Evolutionary conservation across 2,329 filamentous ascomycete genomes (phyloP), one percentile per base, ranked within the genome.

Genomic region (Talaromyces islandicus): DNA sequence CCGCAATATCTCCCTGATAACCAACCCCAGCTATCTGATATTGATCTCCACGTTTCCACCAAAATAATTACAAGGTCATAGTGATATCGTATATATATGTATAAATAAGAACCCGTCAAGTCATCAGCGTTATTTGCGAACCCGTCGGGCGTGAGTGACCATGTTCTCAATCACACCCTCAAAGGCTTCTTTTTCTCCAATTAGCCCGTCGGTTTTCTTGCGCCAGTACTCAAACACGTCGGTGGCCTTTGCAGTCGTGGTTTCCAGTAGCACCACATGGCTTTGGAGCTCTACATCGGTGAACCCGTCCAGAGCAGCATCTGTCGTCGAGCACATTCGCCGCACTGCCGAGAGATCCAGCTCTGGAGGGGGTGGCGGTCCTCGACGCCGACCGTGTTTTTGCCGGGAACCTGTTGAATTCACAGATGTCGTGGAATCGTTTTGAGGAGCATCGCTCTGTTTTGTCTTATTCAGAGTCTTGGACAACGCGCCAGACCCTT

Each of bases 81-180:
- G 48, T 52, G 48, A 27, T 52, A n/a, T 52, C 48, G 25, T 51
- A 52, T 52, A 52, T 52, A 52, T 25, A 25, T 25, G 11, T 25
- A 27, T n/a, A 52, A 52, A 29, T 52, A n/a, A 19, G 24, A 52
- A 29, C 14, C 21, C 24, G 17, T 52, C 48, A 52, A 43, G 30
- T 32, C 4, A n/a, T 50, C 14, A 27, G 7, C 19, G 35, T 77
- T 78, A 91, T 76, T 92, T 94, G 71, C 91, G 84, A 60, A 91
- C 86, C 77, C 92, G 91, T 73, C 91, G 83, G 55, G 91, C 91
- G 77, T 96, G 91, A 74, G 92, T 94, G 50, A 97, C 93, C 65
- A 97, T 75, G 73, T 96, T 97, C 77, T 96, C 93, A 81, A 97
- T 97, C 17, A 97, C 93, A 0, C 91, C 92, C 72, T 97, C 93